phyloP scores from a whole-genome alignment of 495 filamentous ascomycete species.

The Rhypophila decipiens region DNA sequence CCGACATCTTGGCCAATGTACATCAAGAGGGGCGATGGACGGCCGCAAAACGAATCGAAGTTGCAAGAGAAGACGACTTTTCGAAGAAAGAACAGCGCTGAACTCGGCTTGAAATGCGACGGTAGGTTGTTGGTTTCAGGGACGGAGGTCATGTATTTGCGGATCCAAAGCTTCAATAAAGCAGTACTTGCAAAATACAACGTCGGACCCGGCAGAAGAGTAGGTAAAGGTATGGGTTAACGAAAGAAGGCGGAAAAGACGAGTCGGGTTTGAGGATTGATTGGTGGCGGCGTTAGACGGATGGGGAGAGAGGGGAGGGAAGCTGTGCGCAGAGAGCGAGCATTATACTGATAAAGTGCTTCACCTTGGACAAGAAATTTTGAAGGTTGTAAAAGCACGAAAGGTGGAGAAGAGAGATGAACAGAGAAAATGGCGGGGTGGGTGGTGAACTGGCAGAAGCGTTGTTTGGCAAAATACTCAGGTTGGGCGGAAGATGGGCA shows the following conservation, averaged over 20 bases:
- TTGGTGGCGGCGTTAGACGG: neutral
- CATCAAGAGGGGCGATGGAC: constrained; percentile 8
- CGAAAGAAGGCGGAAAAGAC: neutral
- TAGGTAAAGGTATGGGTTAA: neutral
- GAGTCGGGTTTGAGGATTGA: neutral
- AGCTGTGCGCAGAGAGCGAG: neutral
- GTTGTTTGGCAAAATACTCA: neutral
- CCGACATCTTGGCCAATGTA: constrained; percentile 6
- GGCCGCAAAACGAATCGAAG: too few relatives aligned
- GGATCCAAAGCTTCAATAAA: too few relatives aligned
- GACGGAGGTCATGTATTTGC: too few relatives aligned
- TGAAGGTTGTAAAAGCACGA: neutral
- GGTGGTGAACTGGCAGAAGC: neutral
- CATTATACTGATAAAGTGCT: neutral
- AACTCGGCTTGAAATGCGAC: too few relatives aligned
- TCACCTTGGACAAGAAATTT: neutral
- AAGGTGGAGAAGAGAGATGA: neutral
- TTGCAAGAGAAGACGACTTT: neutral
- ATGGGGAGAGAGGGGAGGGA: neutral
- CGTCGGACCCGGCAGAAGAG: neutral
- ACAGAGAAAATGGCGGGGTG: neutral
- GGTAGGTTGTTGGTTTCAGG: too few relatives aligned
- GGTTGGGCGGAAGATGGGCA: neutral
- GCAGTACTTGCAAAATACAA: neutral
- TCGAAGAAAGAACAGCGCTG: neutral